A percentile compares a stretch with the other conserved stretches of the same genome.
phyloP scores from a whole-genome alignment of 202 grass and related monocot genomes.

The Miscanthus sacchariflorus region DNA sequence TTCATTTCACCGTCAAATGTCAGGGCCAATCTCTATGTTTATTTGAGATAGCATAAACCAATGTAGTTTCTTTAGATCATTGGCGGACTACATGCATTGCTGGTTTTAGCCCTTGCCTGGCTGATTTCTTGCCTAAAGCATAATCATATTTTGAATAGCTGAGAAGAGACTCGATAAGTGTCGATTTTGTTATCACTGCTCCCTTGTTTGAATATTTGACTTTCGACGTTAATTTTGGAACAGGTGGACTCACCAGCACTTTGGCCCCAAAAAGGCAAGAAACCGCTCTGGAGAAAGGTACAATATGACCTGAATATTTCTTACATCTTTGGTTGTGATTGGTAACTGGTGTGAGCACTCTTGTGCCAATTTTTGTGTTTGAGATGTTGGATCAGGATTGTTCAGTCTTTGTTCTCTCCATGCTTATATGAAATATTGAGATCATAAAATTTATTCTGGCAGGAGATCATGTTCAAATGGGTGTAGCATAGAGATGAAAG shows the following conservation, averaged over 20 bases:
- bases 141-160: neutral
- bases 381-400: neutral
- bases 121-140: neutral
- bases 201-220: slow-evolving; percentile 6
- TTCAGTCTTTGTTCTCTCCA: neutral
- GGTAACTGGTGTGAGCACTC: neutral
- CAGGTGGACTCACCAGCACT: neutral
- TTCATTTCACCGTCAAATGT: slow-evolving; percentile 13
- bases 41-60: neutral
- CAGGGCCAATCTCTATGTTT: neutral
- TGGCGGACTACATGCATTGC: neutral
- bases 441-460: neutral
- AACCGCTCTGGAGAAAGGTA: slow-evolving; percentile 7
- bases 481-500: slow-evolving; percentile 19
- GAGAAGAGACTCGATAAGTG: neutral
- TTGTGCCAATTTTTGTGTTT: neutral
- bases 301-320: neutral
- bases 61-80: neutral
- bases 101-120: neutral
- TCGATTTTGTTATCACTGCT: neutral
- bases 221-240: neutral
- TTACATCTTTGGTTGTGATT: neutral
- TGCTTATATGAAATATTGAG: neutral
- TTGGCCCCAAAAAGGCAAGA: neutral
- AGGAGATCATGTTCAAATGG: neutral